These are phyloP conservation scores for Populus deltoides DNA, from an alignment of 345 rosid genomes.

Conservation along the genomic window DNA sequence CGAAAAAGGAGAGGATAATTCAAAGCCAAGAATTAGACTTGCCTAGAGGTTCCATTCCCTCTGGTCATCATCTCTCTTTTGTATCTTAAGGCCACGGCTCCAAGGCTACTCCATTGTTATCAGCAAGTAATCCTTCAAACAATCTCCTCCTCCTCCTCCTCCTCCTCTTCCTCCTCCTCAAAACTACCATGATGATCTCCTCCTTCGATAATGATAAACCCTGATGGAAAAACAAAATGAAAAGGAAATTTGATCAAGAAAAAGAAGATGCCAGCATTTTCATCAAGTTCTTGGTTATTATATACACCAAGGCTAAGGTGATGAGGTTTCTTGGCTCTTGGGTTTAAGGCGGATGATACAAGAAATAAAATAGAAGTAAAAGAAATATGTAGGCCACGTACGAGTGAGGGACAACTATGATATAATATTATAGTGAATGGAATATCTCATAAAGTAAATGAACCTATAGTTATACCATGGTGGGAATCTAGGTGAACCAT, in stretches of 20 bases:
- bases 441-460: background rate
- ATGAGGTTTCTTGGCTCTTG: constrained; percentile 9
- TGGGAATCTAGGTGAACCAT: constrained; percentile 33
- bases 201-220: background rate
- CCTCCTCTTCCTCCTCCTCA: background rate
- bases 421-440: background rate
- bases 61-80: constrained; percentile 5
- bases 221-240: background rate
- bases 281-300: constrained; percentile 1
- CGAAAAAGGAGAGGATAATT: constrained; percentile 2
- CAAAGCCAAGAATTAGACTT: constrained; percentile 67
- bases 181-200: constrained; percentile 5
- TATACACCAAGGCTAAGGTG: background rate
- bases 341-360: constrained; percentile 29
- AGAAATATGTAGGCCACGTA: background rate
- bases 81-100: constrained; percentile 23
- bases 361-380: background rate
- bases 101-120: background rate
- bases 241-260: background rate
- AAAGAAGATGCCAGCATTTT: background rate
- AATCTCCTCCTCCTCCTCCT: background rate
- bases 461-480: background rate
- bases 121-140: background rate
- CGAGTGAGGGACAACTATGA: constrained; percentile 16
- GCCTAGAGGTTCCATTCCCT: constrained; percentile 49